Evolutionary conservation across 176 grass and related monocot genomes (phyloP), one percentile per base, ranked within the genome.

Genomic region (Bonia amplexicaulis): DNA sequence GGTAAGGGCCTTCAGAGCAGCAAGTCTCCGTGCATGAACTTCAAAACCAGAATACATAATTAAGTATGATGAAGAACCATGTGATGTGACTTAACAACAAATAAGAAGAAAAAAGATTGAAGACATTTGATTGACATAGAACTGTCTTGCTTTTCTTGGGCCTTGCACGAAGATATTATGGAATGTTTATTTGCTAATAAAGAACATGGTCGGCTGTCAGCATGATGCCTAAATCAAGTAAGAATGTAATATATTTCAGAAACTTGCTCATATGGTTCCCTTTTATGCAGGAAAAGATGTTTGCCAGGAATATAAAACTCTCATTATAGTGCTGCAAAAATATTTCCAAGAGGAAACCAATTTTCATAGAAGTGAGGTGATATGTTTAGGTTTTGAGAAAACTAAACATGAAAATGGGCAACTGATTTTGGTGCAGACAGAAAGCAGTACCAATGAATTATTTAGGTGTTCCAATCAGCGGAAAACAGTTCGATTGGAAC

Each of bases 11-110:
- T 99, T 99, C 46, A 99, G 82, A 85, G 96, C 93, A 22, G 96
- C 93, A 77, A 99, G 86, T 85, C 93, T 96, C 76, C 93, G 80
- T 31, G 93, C 88, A 91, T 99, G 96, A 92, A 92, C 96, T 99
- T 87, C 87, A 96, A 96, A 60, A 83, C 25, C 80, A 88, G 84
- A 26, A 79, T 81, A 44, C 40, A 53, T 71, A 76, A 66, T 76
- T 69, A 70, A 77, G 73, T 6, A 73, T 37, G 31, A 79, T 55
- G 76, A 90, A 74, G 73, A 92, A 47, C 66, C 19, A 59, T 23
- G 13, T 11, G 0, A 44, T 29, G 45, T 35, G 44, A 82, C 69
- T 87, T 59, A 77, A 45, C 8, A 84, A 71, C 47, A 68, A 65
- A 82, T 40, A 58, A 77, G n/a, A 85, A 82, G 40, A 52, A 33